Evolutionary conservation across 495 filamentous ascomycete species (phyloP).

Genomic region (Corynascus novoguineensis): DNA sequence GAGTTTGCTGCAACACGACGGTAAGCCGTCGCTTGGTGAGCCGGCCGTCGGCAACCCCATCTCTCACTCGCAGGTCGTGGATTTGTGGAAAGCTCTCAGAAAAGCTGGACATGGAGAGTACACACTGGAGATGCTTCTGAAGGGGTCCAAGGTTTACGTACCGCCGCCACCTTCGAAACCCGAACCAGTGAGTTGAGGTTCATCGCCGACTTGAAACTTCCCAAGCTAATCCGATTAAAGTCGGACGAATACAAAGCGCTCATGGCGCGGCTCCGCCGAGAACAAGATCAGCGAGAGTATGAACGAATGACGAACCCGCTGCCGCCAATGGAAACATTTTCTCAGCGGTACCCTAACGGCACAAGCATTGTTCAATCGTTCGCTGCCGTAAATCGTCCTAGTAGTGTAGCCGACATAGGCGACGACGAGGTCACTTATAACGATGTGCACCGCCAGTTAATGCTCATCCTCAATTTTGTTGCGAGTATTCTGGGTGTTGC

Average conservation of each 20-base stretch:
- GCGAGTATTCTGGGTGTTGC: slow-evolving; percentile 66
- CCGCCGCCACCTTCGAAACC: slow-evolving; percentile 72
- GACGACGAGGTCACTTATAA: slow-evolving; percentile 56
- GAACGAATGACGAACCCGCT: slow-evolving; percentile 63
- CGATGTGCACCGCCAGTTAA: slow-evolving; percentile 70
- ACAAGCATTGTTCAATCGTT: slow-evolving; percentile 45
- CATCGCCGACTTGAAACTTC: not conserved
- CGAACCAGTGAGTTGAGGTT: slow-evolving; percentile 58
- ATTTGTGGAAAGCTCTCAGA: slow-evolving; percentile 55
- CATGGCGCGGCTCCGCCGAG: slow-evolving; percentile 76
- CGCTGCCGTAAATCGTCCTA: slow-evolving; percentile 40
- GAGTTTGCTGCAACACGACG: not conserved
- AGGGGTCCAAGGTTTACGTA: slow-evolving; percentile 66
- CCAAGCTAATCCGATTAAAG: slow-evolving; percentile 42
- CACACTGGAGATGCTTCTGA: slow-evolving; percentile 60
- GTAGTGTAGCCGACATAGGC: slow-evolving; percentile 34
- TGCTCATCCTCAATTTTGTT: slow-evolving; percentile 68
- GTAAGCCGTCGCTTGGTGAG: slow-evolving; percentile 42
- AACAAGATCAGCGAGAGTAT: slow-evolving; percentile 75
- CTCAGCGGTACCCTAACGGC: slow-evolving; percentile 51
- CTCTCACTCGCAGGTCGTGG: slow-evolving; percentile 71
- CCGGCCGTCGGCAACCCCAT: slow-evolving; percentile 61
- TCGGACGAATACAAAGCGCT: slow-evolving; percentile 80
- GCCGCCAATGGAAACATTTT: slow-evolving; percentile 50
- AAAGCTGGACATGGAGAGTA: slow-evolving; percentile 26